phyloP scores from a whole-genome alignment of 2,329 filamentous ascomycete genomes.

The Curvularia spicifera region DNA sequence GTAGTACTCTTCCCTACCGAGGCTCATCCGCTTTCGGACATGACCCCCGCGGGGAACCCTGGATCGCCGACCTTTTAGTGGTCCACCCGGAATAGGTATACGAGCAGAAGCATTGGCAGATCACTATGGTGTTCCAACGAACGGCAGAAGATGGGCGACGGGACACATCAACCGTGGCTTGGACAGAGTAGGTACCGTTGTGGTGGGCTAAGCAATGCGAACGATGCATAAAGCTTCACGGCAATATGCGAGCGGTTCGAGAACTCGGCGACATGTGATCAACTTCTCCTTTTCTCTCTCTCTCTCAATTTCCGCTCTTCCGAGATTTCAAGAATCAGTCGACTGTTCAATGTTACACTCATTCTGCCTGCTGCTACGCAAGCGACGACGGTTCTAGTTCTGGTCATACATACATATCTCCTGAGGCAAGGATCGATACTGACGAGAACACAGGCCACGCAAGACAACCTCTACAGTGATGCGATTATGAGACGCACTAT shows the following conservation, averaged over 20 bases:
- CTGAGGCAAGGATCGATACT: neutral
- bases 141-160: neutral
- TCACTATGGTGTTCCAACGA: neutral
- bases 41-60: conserved; percentile 26
- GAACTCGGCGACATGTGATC: neutral
- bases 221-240: neutral
- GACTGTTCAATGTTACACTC: neutral
- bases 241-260: neutral
- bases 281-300: neutral
- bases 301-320: neutral
- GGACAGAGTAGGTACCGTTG: neutral
- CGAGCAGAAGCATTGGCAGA: neutral
- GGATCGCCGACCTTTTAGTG: conserved; percentile 3
- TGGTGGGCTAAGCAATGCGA: neutral
- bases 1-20: conserved; percentile 21
- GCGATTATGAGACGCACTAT: neutral
- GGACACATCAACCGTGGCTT: neutral
- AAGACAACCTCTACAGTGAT: neutral
- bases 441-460: neutral
- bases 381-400: neutral
- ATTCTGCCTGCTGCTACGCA: neutral
- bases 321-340: neutral
- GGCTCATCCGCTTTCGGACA: conserved; percentile 25
- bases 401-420: too few relatives aligned
- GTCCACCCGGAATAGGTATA: neutral